phyloP scores from a whole-genome alignment of 202 grass and related monocot species.

The Saccharum hybrid region DNA sequence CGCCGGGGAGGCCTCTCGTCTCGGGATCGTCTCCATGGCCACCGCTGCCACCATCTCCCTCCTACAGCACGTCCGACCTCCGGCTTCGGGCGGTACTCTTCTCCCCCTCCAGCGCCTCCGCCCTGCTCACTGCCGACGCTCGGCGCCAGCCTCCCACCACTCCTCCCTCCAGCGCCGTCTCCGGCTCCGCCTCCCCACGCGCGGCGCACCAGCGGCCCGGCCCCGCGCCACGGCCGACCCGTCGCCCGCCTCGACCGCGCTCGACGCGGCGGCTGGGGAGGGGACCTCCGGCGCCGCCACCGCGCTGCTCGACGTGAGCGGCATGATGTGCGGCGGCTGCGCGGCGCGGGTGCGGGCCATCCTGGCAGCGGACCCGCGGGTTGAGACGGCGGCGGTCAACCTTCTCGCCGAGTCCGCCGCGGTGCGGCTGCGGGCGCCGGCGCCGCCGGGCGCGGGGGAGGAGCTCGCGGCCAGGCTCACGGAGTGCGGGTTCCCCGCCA shows the following conservation, averaged over 20 bases:
- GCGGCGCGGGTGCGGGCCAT: constrained; percentile 78
- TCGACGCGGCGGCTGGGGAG: constrained; percentile 28
- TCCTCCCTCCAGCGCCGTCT: constrained; percentile 3
- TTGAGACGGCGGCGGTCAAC: constrained; percentile 80
- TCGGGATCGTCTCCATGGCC: constrained; percentile 39
- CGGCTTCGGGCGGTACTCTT: constrained; percentile 6
- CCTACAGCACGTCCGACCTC: constrained; percentile 36
- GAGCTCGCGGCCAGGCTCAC: constrained; percentile 76
- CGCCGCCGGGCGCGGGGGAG: constrained; percentile 42
- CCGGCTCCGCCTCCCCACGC: constrained; percentile 9
- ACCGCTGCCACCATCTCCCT: constrained; percentile 30
- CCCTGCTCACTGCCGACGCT: constrained; percentile 18
- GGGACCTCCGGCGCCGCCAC: constrained; percentile 28
- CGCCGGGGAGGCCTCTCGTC: not conserved
- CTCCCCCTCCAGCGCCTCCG: constrained; percentile 18
- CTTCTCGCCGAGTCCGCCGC: constrained; percentile 88
- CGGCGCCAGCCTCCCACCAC: not conserved
- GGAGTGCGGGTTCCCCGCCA: constrained; percentile 77
- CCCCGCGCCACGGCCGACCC: constrained; percentile 45
- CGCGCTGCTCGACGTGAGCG: constrained; percentile 79
- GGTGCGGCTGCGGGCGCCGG: constrained; percentile 59
- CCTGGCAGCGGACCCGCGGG: constrained; percentile 71
- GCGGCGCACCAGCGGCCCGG: not conserved
- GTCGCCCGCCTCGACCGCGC: constrained; percentile 9
- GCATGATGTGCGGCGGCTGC: constrained; percentile 97